These are phyloP conservation scores for Mariannaea sp. DNA, from an alignment of 2,329 filamentous ascomycete genomes.

Conservation along the genomic window DNA sequence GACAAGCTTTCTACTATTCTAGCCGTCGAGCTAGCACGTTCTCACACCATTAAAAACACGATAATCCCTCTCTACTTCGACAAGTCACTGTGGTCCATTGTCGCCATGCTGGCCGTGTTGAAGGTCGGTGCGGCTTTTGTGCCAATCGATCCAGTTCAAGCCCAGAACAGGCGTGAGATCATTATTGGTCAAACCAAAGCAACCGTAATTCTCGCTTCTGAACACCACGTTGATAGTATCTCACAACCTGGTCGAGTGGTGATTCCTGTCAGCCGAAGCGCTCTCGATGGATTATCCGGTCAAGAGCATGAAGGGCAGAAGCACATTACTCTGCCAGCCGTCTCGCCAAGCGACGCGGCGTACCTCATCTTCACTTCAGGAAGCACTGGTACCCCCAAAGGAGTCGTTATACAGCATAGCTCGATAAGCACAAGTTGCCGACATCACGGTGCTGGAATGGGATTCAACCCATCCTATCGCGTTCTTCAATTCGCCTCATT, in stretches of 20 bases:
- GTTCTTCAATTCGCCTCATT: constrained; percentile 24
- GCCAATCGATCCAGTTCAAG: neutral
- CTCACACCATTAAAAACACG: neutral
- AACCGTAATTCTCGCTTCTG: neutral
- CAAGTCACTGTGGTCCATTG: neutral
- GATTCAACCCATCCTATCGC: constrained; percentile 3
- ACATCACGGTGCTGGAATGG: constrained; percentile 4
- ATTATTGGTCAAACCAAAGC: neutral
- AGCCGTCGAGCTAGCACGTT: neutral
- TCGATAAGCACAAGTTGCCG: constrained; percentile 9
- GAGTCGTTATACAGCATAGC: constrained; percentile 27
- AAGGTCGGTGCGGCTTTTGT: neutral
- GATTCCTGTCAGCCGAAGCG: neutral
- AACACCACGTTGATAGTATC: neutral
- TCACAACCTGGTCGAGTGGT: neutral
- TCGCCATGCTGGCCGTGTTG: neutral
- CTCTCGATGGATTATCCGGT: neutral
- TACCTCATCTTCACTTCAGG: constrained; percentile 31
- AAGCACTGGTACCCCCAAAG: constrained; percentile 35
- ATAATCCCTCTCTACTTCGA: neutral
- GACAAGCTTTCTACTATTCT: neutral
- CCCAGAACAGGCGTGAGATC: neutral
- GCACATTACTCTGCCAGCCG: neutral
- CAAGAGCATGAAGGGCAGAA: too few relatives aligned
- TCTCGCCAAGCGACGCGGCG: neutral